Evolutionary conservation across 257 asterid species (phyloP).

Genomic region (Fraxinus quadrangulata): DNA sequence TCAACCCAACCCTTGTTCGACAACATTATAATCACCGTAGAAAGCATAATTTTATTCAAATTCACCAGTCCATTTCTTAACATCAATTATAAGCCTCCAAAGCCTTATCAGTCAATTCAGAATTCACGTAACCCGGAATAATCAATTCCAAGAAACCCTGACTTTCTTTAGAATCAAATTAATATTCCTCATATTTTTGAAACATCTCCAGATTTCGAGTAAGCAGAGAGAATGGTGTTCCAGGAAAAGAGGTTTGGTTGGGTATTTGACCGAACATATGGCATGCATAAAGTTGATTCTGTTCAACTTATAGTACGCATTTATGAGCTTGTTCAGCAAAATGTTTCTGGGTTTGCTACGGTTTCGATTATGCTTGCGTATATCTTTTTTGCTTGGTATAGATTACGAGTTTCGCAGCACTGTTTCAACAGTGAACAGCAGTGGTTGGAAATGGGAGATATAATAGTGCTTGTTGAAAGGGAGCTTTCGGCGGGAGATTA

Average conservation of each 20-base stretch:
- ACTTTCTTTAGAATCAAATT: slow-evolving; percentile 37
- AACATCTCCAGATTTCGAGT: slow-evolving; percentile 39
- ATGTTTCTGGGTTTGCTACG: slow-evolving; percentile 35
- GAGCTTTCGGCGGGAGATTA: background rate
- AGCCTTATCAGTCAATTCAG: slow-evolving; percentile 54
- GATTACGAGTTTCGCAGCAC: background rate
- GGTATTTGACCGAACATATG: slow-evolving; percentile 44
- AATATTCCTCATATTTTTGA: slow-evolving; percentile 33
- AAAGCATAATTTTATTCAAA: slow-evolving; percentile 43
- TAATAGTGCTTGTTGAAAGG: background rate
- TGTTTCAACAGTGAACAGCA: background rate
- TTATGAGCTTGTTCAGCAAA: slow-evolving; percentile 38
- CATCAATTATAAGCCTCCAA: slow-evolving; percentile 70
- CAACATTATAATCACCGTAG: slow-evolving; percentile 58
- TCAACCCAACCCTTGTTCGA: slow-evolving; percentile 61
- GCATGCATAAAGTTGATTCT: slow-evolving; percentile 28
- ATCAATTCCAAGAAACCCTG: slow-evolving; percentile 81
- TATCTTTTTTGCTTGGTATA: background rate
- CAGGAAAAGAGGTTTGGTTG: slow-evolving; percentile 42
- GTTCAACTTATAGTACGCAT: slow-evolving; percentile 26
- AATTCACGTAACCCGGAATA: slow-evolving; percentile 66
- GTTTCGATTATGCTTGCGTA: background rate
- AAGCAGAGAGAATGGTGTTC: slow-evolving; percentile 45
- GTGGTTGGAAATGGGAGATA: background rate
- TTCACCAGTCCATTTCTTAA: slow-evolving; percentile 45